These are phyloP conservation scores for Dioscorea alata DNA, from an alignment of 106 monocot genomes.

Conservation along the genomic window DNA sequence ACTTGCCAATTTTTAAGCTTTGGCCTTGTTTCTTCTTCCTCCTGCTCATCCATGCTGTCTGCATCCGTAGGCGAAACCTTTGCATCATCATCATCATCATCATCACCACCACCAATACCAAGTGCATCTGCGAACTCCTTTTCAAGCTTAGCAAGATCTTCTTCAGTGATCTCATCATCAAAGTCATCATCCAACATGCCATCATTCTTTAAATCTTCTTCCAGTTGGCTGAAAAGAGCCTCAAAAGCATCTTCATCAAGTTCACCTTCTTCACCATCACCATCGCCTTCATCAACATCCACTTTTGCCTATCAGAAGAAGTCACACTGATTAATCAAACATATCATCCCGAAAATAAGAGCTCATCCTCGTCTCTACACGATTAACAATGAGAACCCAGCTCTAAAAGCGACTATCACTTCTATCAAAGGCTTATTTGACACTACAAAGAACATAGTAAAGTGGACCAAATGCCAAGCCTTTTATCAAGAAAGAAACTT, in stretches of 20 bases:
- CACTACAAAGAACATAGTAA: no score
- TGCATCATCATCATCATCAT: constrained; percentile 29
- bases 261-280: constrained; percentile 31
- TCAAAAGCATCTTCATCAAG: constrained; percentile 87
- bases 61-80: background rate
- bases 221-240: constrained; percentile 73
- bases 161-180: constrained; percentile 72
- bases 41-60: constrained; percentile 17
- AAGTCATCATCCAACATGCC: constrained; percentile 22
- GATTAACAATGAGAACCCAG: no score
- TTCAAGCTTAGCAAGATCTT: constrained; percentile 75
- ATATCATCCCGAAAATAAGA: no score
- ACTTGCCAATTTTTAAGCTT: constrained; percentile 91
- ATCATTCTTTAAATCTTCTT: constrained; percentile 86
- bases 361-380: no score
- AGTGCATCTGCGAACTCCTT: constrained; percentile 75
- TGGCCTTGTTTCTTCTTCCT: constrained; percentile 35
- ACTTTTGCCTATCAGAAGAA: constrained; percentile 26
- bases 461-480: no score
- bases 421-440: no score
- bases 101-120: constrained; percentile 39
- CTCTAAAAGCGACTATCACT: no score
- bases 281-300: constrained; percentile 24
- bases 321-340: no score
- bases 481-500: no score